Percentiles rank a stretch among this genome's conserved stretches.
These are phyloP conservation scores for Mariannaea elegans DNA, from an alignment of 2,329 filamentous ascomycete genomes.

Conservation along the genomic window DNA sequence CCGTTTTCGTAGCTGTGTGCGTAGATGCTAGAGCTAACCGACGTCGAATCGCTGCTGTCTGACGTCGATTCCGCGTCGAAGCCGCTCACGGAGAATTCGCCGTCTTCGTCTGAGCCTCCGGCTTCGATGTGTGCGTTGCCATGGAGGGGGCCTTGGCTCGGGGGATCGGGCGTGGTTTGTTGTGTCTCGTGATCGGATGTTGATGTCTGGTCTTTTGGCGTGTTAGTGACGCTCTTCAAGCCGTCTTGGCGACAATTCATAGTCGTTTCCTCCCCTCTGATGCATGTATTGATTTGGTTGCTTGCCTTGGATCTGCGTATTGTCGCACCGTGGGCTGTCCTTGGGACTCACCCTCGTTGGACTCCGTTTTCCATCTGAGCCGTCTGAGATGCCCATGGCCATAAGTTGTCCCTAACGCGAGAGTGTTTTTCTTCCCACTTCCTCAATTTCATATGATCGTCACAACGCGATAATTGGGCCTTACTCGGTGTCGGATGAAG, in stretches of 20 bases:
- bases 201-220: conserved; percentile 2
- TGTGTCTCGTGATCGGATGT: neutral
- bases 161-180: neutral
- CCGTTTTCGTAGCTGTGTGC: conserved; percentile 47
- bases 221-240: neutral
- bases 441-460: too few relatives aligned
- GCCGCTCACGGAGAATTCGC: conserved; percentile 46
- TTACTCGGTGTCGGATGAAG: too few relatives aligned
- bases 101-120: conserved; percentile 46
- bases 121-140: conserved; percentile 43
- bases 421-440: too few relatives aligned
- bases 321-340: neutral
- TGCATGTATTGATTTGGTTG: neutral
- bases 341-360: conserved; percentile 14
- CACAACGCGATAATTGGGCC: too few relatives aligned
- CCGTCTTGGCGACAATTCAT: neutral
- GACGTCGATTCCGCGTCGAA: conserved; percentile 43
- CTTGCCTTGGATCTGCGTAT: conserved; percentile 5
- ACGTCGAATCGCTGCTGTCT: conserved; percentile 40
- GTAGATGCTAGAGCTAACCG: conserved; percentile 45
- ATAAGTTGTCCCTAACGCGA: neutral
- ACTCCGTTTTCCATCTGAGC: conserved; percentile 8
- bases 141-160: conserved; percentile 39
- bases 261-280: neutral
- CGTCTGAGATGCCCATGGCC: conserved; percentile 15